A percentile compares a stretch with the other conserved stretches of the same genome.
Evolutionary conservation across 441 rosid species (phyloP).

Genomic region (Aleurites moluccanus): DNA sequence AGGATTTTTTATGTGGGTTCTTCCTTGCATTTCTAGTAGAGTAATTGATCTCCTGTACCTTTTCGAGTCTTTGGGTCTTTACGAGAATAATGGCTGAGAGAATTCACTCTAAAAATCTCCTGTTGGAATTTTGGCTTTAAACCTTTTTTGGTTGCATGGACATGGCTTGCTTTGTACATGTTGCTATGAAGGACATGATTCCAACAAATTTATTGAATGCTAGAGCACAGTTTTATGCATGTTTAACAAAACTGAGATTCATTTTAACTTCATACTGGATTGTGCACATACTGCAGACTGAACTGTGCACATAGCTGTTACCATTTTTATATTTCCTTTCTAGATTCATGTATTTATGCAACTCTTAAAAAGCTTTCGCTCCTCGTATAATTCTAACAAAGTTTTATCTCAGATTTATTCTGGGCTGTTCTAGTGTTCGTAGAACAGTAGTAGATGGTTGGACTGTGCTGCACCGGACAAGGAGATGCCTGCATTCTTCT

Average conservation of each 20-base stretch:
- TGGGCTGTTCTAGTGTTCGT: not conserved
- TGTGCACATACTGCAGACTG: not conserved
- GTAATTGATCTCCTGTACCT: too few species aligned
- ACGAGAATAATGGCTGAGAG: too few species aligned
- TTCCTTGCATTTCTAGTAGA: too few species aligned
- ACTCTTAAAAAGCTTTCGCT: not conserved
- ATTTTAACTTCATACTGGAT: not conserved
- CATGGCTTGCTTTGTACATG: too few species aligned
- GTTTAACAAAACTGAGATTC: not conserved
- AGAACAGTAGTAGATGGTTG: not conserved
- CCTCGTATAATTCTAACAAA: slow-evolving; percentile 6
- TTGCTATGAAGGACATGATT: too few species aligned
- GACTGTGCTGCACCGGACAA: not conserved
- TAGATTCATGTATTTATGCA: not conserved
- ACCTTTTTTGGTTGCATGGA: too few species aligned
- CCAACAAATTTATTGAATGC: not conserved
- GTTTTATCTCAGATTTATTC: slow-evolving; percentile 3
- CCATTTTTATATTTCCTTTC: not conserved
- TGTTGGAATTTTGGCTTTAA: too few species aligned
- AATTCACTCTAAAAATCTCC: too few species aligned
- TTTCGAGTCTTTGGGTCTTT: too few species aligned
- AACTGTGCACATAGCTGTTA: not conserved
- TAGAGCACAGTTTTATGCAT: not conserved
- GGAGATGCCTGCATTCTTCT: not conserved
- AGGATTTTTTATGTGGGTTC: too few species aligned